Evolutionary conservation across 208 protist species (phyloP).

Genomic region (Kentomonas sorsogonicus): DNA sequence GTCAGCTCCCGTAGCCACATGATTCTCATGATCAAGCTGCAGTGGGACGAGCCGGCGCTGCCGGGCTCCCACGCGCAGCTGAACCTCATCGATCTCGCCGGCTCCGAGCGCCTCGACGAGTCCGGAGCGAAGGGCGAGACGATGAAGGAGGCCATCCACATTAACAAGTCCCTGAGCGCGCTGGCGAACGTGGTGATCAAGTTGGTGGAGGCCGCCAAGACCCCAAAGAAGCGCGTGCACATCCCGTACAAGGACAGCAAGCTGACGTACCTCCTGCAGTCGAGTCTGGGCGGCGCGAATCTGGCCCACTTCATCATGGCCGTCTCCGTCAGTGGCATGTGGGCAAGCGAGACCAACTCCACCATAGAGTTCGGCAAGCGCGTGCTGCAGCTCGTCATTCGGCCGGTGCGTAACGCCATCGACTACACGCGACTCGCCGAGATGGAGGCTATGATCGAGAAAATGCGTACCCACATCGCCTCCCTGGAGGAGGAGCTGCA

Average conservation of each 20-base stretch:
- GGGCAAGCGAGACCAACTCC: conserved; percentile 76
- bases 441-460: conserved; percentile 92
- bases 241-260: conserved; percentile 93
- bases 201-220: conserved; percentile 84
- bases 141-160: conserved; percentile 90
- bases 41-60: conserved; percentile 86
- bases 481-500: conserved; percentile 74
- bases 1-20: conserved; percentile 88
- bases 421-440: conserved; percentile 89
- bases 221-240: conserved; percentile 69
- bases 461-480: conserved; percentile 84
- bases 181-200: conserved; percentile 91
- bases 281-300: conserved; percentile 83
- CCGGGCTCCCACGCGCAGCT: conserved; percentile 83
- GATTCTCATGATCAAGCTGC: conserved; percentile 85
- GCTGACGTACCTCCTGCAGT: conserved; percentile 91
- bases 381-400: conserved; percentile 79
- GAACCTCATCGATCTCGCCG: conserved; percentile 93
- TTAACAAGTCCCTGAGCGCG: conserved; percentile 93
- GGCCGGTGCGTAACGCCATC: conserved; percentile 85
- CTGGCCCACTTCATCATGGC: conserved; percentile 85
- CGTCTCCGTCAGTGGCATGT: conserved; percentile 72
- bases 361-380: conserved; percentile 90
- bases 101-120: conserved; percentile 82
- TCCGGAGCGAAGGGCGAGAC: conserved; percentile 80